Evolutionary conservation across 225 moss, liverwort and hornwort genomes (phyloP).

Genomic region (Straminergon stramineum): DNA sequence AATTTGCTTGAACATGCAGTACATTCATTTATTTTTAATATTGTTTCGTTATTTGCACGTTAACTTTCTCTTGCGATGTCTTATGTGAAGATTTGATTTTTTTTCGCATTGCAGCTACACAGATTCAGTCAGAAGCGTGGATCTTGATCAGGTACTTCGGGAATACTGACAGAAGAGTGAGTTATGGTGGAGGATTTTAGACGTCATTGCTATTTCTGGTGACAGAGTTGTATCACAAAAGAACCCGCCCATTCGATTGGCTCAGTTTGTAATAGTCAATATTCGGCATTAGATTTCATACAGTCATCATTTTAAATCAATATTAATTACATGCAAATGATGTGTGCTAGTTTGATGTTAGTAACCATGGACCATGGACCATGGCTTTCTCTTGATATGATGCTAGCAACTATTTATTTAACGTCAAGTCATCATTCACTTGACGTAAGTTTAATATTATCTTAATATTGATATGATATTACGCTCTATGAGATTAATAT

Average conservation of each 20-base stretch:
- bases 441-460: no score
- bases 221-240: not conserved
- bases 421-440: not conserved
- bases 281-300: not conserved
- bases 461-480: not conserved
- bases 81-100: not conserved
- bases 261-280: not conserved
- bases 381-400: not conserved
- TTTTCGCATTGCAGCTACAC: conserved; percentile 49
- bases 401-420: no score
- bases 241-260: not conserved
- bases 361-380: not conserved
- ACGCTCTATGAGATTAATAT: not conserved
- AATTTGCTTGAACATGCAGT: not conserved
- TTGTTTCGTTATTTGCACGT: not conserved
- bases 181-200: not conserved
- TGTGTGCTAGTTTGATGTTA: not conserved
- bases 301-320: not conserved
- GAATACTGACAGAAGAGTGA: not conserved
- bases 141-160: conserved; percentile 57
- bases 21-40: not conserved
- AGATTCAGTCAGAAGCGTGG: conserved; percentile 57
- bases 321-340: not conserved
- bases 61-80: not conserved
- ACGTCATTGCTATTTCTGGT: not conserved